Percentiles rank a stretch among this genome's conserved stretches.
phyloP scores from a whole-genome alignment of 441 rosid genomes.

The Oxalis stricta region DNA sequence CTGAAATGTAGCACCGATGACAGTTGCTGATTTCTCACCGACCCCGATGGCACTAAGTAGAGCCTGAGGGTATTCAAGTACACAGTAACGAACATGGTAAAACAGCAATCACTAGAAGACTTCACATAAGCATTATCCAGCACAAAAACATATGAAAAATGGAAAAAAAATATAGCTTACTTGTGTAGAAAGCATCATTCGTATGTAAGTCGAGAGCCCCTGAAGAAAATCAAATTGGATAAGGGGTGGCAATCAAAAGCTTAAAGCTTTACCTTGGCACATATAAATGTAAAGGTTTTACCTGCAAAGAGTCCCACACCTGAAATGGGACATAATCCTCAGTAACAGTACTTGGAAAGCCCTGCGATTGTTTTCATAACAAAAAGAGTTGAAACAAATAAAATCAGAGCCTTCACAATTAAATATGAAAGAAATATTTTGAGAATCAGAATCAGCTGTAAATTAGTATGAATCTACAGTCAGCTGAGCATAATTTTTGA shows the following conservation, averaged over 20 bases:
- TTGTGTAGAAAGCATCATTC: constrained; percentile 96
- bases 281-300: constrained; percentile 5
- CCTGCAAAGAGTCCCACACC: constrained; percentile 93
- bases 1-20: constrained; percentile 94
- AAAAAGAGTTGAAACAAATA: too few relatives aligned
- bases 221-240: constrained; percentile 11
- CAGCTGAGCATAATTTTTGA: too few relatives aligned
- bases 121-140: not conserved
- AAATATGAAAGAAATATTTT: too few relatives aligned
- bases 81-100: not conserved
- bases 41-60: constrained; percentile 93
- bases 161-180: constrained; percentile 21
- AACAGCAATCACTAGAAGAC: constrained; percentile 3
- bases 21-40: constrained; percentile 94
- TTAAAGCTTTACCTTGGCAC: not conserved
- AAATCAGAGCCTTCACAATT: too few relatives aligned
- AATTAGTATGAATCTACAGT: too few relatives aligned
- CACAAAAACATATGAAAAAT: not conserved
- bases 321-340: constrained; percentile 84
- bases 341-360: constrained; percentile 81
- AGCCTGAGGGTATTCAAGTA: constrained; percentile 31
- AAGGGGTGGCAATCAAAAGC: not conserved
- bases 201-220: constrained; percentile 87
- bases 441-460: too few relatives aligned
- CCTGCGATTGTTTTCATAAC: constrained; percentile 31